A percentile compares a stretch with the other conserved stretches of the same genome.
These are phyloP conservation scores for Cercospora beticola DNA, from an alignment of 2,329 filamentous ascomycete species.

Conservation along the genomic window DNA sequence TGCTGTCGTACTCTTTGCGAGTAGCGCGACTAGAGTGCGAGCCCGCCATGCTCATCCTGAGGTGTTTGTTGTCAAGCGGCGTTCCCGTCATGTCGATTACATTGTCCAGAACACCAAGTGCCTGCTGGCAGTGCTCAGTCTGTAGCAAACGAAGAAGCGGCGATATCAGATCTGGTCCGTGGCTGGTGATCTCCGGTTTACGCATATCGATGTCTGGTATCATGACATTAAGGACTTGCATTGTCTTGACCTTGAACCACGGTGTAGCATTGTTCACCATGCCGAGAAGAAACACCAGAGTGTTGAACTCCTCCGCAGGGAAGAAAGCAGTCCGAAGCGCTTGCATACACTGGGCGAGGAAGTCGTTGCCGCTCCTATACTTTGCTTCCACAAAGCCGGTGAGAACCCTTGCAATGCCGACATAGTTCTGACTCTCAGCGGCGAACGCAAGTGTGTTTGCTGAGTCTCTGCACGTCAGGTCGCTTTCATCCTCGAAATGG, in stretches of 20 bases:
- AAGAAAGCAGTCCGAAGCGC: constrained; percentile 78
- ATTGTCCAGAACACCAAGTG: constrained; percentile 85
- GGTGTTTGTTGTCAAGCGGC: constrained; percentile 88
- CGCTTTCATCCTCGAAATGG: constrained; percentile 67
- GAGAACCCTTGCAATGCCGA: constrained; percentile 66
- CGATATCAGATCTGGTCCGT: constrained; percentile 93
- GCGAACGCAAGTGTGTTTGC: constrained; percentile 70
- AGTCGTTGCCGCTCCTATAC: constrained; percentile 69
- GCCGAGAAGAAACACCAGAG: constrained; percentile 86
- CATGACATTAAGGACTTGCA: constrained; percentile 81
- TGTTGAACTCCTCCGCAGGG: constrained; percentile 76
- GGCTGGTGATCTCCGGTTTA: constrained; percentile 81
- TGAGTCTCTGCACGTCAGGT: constrained; percentile 58
- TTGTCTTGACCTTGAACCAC: constrained; percentile 90
- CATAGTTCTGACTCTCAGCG: constrained; percentile 69
- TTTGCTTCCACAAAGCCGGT: constrained; percentile 67
- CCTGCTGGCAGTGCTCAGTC: constrained; percentile 90
- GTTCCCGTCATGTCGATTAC: constrained; percentile 88
- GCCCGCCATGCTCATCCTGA: constrained; percentile 97
- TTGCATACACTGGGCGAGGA: constrained; percentile 70
- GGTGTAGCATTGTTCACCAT: constrained; percentile 82
- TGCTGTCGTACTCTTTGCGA: constrained; percentile 91
- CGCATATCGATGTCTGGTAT: constrained; percentile 92
- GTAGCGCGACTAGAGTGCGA: constrained; percentile 76
- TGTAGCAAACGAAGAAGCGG: constrained; percentile 85